Evolutionary conservation across 169 alveolate genomes (phyloP).

Genomic region (Cardiosporidium cionae): DNA sequence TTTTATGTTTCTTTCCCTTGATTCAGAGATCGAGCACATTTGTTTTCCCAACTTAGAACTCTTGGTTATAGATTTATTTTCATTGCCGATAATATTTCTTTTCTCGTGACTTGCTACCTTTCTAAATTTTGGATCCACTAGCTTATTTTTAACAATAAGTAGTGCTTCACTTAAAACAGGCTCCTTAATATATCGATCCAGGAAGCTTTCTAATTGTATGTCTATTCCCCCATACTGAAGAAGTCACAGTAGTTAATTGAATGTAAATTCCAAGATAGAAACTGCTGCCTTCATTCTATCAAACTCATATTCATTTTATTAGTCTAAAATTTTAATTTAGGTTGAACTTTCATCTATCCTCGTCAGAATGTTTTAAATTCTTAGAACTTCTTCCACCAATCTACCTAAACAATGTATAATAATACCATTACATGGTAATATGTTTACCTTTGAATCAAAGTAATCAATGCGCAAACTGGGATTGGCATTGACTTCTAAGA

Average conservation of each 20-base stretch:
- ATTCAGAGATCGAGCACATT: background rate
- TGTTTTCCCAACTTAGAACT: background rate
- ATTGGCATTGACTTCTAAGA: slow-evolving; percentile 86
- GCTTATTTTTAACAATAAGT: slow-evolving; percentile 44
- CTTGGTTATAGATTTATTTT: background rate
- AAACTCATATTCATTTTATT: too few species aligned
- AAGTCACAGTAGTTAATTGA: background rate
- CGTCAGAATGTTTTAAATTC: too few species aligned
- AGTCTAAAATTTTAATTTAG: too few species aligned
- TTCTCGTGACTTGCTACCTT: slow-evolving; percentile 15
- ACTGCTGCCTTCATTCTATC: too few species aligned
- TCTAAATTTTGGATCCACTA: slow-evolving; percentile 25
- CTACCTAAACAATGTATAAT: too few species aligned
- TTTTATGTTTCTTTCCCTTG: slow-evolving; percentile 6
- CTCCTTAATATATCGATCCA: slow-evolving; percentile 73
- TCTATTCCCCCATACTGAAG: slow-evolving; percentile 49
- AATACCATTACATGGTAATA: background rate
- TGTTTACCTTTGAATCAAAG: slow-evolving; percentile 39
- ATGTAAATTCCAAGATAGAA: too few species aligned
- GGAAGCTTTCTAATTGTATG: slow-evolving; percentile 62
- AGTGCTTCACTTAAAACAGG: slow-evolving; percentile 67
- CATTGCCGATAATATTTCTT: background rate
- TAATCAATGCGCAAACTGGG: slow-evolving; percentile 74
- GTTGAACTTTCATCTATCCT: too few species aligned
- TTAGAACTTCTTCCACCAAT: too few species aligned